These are phyloP conservation scores for Eucalyptus grandis DNA, from an alignment of 345 rosid species.

Conservation along the genomic window DNA sequence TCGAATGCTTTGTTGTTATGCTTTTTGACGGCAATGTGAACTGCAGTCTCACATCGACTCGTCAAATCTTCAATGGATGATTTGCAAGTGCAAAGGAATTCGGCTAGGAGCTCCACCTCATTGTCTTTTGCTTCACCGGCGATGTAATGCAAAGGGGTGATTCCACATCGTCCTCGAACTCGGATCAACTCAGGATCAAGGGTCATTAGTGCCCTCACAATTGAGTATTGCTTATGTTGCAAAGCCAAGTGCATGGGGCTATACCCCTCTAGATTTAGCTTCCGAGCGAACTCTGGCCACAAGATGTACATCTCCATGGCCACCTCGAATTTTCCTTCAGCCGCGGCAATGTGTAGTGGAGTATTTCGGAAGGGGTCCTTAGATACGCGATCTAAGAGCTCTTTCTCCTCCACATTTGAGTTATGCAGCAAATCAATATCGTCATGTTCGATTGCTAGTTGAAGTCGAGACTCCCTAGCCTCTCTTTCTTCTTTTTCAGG, in stretches of 20 bases:
- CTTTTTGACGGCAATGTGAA: no score
- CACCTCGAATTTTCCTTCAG: fast-evolving
- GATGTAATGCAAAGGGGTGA: no score
- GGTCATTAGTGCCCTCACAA: neutral
- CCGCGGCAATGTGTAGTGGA: neutral
- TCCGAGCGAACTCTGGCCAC: fast-evolving
- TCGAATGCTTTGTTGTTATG: fast-evolving
- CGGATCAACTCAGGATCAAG: fast-evolving
- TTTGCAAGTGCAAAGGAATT: no score
- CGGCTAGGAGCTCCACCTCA: no score
- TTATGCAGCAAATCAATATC: neutral
- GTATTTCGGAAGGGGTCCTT: neutral
- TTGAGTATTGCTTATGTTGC: fast-evolving
- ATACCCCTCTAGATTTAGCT: fast-evolving
- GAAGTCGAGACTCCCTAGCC: neutral
- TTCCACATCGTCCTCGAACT: fast-evolving
- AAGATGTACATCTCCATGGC: no score
- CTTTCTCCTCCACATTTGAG: neutral
- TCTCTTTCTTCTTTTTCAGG: neutral
- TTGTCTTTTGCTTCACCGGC: fast-evolving
- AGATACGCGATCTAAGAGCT: neutral
- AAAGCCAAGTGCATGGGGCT: no score
- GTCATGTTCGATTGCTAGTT: fast-evolving
- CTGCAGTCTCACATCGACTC: fast-evolving
- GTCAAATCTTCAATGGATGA: no score